phyloP scores from a whole-genome alignment of 805 yeast genomes.

The Yarrowia porcina region DNA sequence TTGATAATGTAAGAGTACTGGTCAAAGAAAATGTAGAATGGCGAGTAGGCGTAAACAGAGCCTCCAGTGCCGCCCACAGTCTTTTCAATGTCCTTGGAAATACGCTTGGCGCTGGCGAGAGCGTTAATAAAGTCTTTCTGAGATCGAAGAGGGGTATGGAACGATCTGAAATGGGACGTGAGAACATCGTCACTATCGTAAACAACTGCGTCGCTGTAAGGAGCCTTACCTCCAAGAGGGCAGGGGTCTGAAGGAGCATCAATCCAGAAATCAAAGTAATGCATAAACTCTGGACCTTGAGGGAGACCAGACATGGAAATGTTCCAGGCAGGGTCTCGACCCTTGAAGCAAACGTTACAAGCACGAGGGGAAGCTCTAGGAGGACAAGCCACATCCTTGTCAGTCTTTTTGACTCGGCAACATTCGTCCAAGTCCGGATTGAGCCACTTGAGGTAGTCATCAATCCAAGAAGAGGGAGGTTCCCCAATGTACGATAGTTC shows the following conservation, averaged over 20 bases:
- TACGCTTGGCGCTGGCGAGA: slow-evolving; percentile 64
- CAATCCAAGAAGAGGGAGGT: slow-evolving; percentile 90
- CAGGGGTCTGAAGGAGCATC: slow-evolving; percentile 81
- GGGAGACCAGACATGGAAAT: slow-evolving; percentile 83
- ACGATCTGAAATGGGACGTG: slow-evolving; percentile 71
- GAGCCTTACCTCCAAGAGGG: slow-evolving; percentile 94
- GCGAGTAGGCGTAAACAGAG: slow-evolving; percentile 83
- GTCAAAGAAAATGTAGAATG: slow-evolving; percentile 88
- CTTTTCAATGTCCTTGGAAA: slow-evolving; percentile 49
- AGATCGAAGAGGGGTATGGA: slow-evolving; percentile 74
- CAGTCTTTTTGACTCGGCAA: slow-evolving; percentile 63
- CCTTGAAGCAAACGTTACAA: slow-evolving; percentile 69
- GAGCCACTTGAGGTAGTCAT: slow-evolving; percentile 81
- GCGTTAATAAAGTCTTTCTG: slow-evolving; percentile 83
- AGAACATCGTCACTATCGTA: slow-evolving; percentile 44
- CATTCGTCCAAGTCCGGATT: slow-evolving; percentile 86
- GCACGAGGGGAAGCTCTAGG: slow-evolving; percentile 64
- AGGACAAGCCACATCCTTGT: slow-evolving; percentile 56
- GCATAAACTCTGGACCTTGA: slow-evolving; percentile 65
- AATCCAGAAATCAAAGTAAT: slow-evolving; percentile 77
- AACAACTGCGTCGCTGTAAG: slow-evolving; percentile 63
- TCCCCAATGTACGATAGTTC: slow-evolving; percentile 64
- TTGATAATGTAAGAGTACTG: slow-evolving; percentile 69
- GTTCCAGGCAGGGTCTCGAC: slow-evolving; percentile 60
- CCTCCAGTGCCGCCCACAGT: slow-evolving; percentile 38